Evolutionary conservation across 768 basidiomycete genomes (phyloP), one percentile per base, ranked within the genome.

Genomic region (Goffeauzyma gilvescens): DNA sequence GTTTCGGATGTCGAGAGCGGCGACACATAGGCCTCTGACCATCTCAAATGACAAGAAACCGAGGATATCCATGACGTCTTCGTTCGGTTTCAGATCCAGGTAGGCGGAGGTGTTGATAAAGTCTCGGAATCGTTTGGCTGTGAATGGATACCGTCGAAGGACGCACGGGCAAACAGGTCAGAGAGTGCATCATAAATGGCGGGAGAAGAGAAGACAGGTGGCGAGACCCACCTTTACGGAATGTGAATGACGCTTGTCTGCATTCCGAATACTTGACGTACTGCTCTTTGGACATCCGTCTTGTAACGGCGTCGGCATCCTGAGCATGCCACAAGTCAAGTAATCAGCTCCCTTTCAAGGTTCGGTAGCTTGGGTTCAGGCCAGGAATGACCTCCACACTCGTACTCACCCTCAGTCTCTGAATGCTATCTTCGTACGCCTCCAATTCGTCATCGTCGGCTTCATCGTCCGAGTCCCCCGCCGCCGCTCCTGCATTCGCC

Each of bases 211-310:
- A n/a, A n/a, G n/a, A n/a, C n/a, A n/a, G 21, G 25, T 10, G 22
- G 7, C 21, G 9, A 2, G 28, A 62, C 67, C 24, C 33, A 83
- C 87, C 80, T 77, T 95, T 96, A 41, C 87, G 77, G 62, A 89
- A 93, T 1, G 89, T 93, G 62, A 95, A 96, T 13, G 84, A 84
- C 0, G 89, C 89, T 62, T 93, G 89, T 45, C 89, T 74, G 66
- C 87, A 93, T 60, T 90, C 86, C 3, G 87, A 87, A 59, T 93
- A 93, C 58, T 87, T 86, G 46, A 89, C 81, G 60, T 95, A 96
- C 55, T 95, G 85, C 60, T 95, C 89, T 53, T 82, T 73, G 6
- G 86, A 89, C 89, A 95, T 96, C 65, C 84, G 76, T 33, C 83
- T 73, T 1, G 89, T 95, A 9, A 85, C 79, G 50, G 87, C 84